Percentiles rank a stretch among this genome's conserved stretches.
phyloP scores from a whole-genome alignment of 176 grass and related monocot genomes.

The Tillandsia fasciculata region DNA sequence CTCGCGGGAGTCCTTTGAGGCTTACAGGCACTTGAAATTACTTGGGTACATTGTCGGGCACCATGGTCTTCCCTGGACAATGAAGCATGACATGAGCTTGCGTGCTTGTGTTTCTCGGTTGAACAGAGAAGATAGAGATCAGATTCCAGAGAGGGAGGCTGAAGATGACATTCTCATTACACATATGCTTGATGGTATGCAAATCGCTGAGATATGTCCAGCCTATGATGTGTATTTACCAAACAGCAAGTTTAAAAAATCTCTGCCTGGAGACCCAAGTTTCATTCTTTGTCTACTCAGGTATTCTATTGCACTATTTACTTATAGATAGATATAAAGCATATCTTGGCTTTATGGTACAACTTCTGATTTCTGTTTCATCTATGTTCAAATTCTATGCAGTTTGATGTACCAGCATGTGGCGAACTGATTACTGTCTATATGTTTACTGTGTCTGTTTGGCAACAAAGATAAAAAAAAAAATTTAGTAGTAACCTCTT shows the following conservation, averaged over 20 bases:
- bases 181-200: slow-evolving; percentile 37
- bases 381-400: no score
- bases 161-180: slow-evolving; percentile 26
- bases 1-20: slow-evolving; percentile 46
- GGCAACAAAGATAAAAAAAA: no score
- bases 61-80: slow-evolving; percentile 53
- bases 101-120: slow-evolving; percentile 5
- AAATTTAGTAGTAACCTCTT: no score
- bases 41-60: slow-evolving; percentile 79
- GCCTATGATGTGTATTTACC: slow-evolving; percentile 58
- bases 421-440: no score
- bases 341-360: not conserved
- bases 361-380: no score
- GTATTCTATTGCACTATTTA: slow-evolving; percentile 16
- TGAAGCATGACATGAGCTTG: slow-evolving; percentile 26
- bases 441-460: no score
- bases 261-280: slow-evolving; percentile 45
- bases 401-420: no score
- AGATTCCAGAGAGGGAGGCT: not conserved
- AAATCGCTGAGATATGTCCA: slow-evolving; percentile 34
- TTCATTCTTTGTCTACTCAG: slow-evolving; percentile 64
- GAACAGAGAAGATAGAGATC: slow-evolving; percentile 1
- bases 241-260: slow-evolving; percentile 87
- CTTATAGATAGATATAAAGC: slow-evolving; percentile 1
- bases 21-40: slow-evolving; percentile 77